Evolutionary conservation across 495 filamentous ascomycete species (phyloP), one percentile per base, ranked within the genome.

Genomic region (Penicillium maclennaniae): DNA sequence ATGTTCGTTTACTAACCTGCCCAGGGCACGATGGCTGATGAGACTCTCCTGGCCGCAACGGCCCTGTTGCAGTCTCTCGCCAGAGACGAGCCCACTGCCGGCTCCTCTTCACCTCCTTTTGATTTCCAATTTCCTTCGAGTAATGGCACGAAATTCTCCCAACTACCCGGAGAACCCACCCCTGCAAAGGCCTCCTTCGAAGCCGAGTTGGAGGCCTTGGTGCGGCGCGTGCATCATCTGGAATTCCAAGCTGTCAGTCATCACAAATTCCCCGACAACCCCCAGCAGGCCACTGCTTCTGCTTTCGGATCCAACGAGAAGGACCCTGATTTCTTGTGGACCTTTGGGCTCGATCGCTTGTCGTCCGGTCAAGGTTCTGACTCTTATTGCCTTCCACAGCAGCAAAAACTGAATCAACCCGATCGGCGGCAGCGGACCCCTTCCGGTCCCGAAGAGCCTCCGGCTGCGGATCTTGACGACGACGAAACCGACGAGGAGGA

Each of bases 141-240:
- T 42, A 80, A 76, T 49, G 70, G 72, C 42, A 49, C 61, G 44
- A 78, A 78, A 55, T 63, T 72, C 49, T 63, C 85, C 55, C 75
- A 72, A 47, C 69, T 91, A 6, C 88, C 88, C n/a, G 88, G 88
- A 53, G 74, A 75, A 31, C 65, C 78, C 34, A 83, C 71, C 54
- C 60, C 78, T 49, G 79, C 83, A 43, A 92, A 92, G 71, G 70
- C 74, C 53, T 76, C 77, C 42, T 79, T 92, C 43, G 87, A 91
- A 69, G 73, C 73, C 51, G 88, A 90, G 64, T 78, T 92, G 45
- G 79, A 82, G 48, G 81, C 84, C 48, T 77, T 92, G 50, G 77
- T 83, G 45, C 73, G 80, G 51, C 74, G 88, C 42, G 75, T 92
- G 46, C 83, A 87, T 58, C 79, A 79, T 51, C 77, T 92, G 49